phyloP scores from a whole-genome alignment of 768 basidiomycete species.

The Cystoderma amianthinum region DNA sequence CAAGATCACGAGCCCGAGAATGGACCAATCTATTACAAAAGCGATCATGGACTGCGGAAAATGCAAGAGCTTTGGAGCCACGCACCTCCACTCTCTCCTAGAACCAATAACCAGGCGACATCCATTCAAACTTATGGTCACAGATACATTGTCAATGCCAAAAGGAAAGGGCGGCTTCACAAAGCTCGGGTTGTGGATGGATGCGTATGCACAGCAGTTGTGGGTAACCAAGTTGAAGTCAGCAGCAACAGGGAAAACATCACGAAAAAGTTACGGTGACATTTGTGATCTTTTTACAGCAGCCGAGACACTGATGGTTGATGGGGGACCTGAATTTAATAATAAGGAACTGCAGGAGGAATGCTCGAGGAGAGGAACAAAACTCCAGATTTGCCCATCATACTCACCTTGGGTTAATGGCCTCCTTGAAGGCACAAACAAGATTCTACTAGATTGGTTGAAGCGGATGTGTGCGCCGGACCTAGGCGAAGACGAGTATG shows the following conservation, averaged over 20 bases:
- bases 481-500: too few species aligned
- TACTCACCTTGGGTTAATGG: too few species aligned
- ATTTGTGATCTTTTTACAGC: slow-evolving; percentile 15
- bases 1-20: slow-evolving; percentile 14
- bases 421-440: too few species aligned
- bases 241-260: slow-evolving; percentile 17
- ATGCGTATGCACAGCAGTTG: slow-evolving; percentile 18
- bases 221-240: slow-evolving; percentile 22
- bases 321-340: slow-evolving; percentile 28
- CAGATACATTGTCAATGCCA: slow-evolving; percentile 24
- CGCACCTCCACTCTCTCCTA: slow-evolving; percentile 25
- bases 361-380: slow-evolving; percentile 14
- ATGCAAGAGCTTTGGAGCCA: too few species aligned
- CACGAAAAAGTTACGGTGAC: slow-evolving; percentile 7
- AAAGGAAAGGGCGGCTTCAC: slow-evolving; percentile 24
- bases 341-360: slow-evolving; percentile 18
- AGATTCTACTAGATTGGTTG: slow-evolving; percentile 10
- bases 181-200: too few species aligned
- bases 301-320: slow-evolving; percentile 26
- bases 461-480: slow-evolving; percentile 22
- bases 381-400: slow-evolving; percentile 14
- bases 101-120: slow-evolving; percentile 25
- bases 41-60: slow-evolving; percentile 16
- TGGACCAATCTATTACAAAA: slow-evolving; percentile 17
- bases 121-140: slow-evolving; percentile 29